Evolutionary conservation across 352 stramenopile species (phyloP).

Genomic region (Globisporangium paddicum): DNA sequence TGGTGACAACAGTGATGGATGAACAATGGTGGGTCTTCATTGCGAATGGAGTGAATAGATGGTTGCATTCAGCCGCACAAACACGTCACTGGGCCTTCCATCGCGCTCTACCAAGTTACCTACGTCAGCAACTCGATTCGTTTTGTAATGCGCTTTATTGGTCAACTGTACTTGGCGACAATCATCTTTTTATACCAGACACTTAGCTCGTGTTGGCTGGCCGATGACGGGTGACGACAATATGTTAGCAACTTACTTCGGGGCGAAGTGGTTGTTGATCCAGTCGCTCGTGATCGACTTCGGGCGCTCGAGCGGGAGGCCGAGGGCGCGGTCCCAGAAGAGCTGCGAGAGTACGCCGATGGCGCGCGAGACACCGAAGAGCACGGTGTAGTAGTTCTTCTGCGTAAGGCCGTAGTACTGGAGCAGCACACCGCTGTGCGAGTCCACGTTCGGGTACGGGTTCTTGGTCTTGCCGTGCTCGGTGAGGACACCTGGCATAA

Average conservation of each 20-base stretch:
- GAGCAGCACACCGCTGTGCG: slow-evolving; percentile 97
- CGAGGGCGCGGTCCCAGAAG: slow-evolving; percentile 97
- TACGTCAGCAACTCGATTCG: neutral
- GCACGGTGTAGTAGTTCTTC: slow-evolving; percentile 99
- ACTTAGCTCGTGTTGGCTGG: neutral
- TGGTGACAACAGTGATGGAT: neutral
- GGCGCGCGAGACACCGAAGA: slow-evolving; percentile 98
- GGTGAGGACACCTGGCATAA: slow-evolving; percentile 97
- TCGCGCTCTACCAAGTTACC: neutral
- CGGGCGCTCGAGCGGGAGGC: slow-evolving; percentile 96
- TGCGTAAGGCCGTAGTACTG: slow-evolving; percentile 99
- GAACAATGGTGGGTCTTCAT: neutral
- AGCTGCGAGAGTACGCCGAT: slow-evolving; percentile 98
- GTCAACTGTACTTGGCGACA: neutral
- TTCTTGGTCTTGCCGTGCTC: slow-evolving; percentile 99
- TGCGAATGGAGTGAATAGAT: neutral
- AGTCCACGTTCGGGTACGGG: slow-evolving; percentile 99
- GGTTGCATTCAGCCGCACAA: neutral
- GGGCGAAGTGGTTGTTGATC: slow-evolving; percentile 95
- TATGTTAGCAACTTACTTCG: slow-evolving; percentile 43
- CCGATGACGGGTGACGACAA: slow-evolving; percentile 4
- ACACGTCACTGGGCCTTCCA: neutral
- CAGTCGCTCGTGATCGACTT: slow-evolving; percentile 99
- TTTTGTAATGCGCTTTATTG: neutral
- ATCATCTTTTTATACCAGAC: neutral